Conservation (phyloP, 306 rosid genomes). For the Vicia faba region DNA sequence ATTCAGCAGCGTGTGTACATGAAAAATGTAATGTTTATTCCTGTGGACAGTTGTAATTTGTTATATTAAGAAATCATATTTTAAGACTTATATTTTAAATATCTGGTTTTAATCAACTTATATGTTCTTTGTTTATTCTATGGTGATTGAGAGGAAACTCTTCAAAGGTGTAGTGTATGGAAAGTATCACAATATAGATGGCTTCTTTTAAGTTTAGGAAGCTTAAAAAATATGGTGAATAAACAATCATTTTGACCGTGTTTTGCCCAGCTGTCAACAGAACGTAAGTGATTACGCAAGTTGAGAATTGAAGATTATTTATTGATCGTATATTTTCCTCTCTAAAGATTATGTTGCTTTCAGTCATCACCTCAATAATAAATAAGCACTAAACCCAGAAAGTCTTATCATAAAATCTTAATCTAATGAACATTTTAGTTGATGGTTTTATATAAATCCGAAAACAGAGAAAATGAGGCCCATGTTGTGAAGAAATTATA, state of each 20-base stretch:
- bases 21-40: neutral
- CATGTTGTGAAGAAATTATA: neutral
- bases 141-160: neutral
- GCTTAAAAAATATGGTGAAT: too few relatives aligned
- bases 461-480: neutral
- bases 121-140: neutral
- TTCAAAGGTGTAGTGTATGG: neutral
- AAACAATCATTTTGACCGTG: neutral
- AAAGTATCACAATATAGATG: too few relatives aligned
- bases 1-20: neutral
- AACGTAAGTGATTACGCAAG: neutral
- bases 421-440: neutral
- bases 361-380: neutral
- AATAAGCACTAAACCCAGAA: neutral
- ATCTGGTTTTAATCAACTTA: neutral
- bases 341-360: neutral
- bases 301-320: neutral
- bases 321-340: neutral
- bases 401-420: neutral
- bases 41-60: neutral
- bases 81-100: neutral
- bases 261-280: neutral
- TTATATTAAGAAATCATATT: conserved; percentile 16
- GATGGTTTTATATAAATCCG: neutral
- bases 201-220: too few relatives aligned